Conservation (phyloP, 129 eudicot species). For the Apium graveolens region DNA sequence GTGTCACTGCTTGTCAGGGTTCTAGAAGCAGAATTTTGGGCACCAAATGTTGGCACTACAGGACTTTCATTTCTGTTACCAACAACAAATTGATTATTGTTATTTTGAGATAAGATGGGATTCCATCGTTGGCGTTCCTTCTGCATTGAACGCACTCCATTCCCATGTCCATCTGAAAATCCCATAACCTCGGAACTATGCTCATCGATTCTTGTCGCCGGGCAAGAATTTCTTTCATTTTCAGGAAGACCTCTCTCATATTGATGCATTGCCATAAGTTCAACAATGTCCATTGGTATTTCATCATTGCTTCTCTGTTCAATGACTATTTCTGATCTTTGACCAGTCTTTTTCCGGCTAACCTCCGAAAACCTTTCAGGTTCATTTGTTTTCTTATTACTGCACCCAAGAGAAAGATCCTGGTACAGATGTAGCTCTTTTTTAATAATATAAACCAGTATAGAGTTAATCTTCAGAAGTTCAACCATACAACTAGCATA, state of each 20-base stretch:
- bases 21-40: slow-evolving; percentile 21
- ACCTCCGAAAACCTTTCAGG: slow-evolving; percentile 25
- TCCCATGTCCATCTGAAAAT: slow-evolving; percentile 16
- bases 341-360: slow-evolving; percentile 23
- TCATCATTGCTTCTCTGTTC: slow-evolving; percentile 47
- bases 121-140: slow-evolving; percentile 21
- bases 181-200: slow-evolving; percentile 4
- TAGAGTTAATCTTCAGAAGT: background rate
- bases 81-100: slow-evolving; percentile 7
- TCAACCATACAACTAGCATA: background rate
- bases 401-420: slow-evolving; percentile 38
- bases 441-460: background rate
- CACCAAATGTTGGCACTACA: slow-evolving; percentile 14
- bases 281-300: slow-evolving; percentile 63
- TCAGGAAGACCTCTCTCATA: slow-evolving; percentile 44
- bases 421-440: slow-evolving; percentile 5
- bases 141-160: slow-evolving; percentile 18
- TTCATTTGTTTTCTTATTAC: slow-evolving; percentile 24
- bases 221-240: slow-evolving; percentile 15
- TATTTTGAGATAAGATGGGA: slow-evolving; percentile 17
- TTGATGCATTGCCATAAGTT: slow-evolving; percentile 70
- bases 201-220: background rate
- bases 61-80: slow-evolving; percentile 14
- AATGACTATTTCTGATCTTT: slow-evolving; percentile 26
- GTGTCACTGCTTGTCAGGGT: slow-evolving; percentile 8